Percentiles rank a stretch among this genome's conserved stretches.
Conservation (phyloP, 2,329 filamentous ascomycete genomes). For the Ceratocystis cubensis region DNA sequence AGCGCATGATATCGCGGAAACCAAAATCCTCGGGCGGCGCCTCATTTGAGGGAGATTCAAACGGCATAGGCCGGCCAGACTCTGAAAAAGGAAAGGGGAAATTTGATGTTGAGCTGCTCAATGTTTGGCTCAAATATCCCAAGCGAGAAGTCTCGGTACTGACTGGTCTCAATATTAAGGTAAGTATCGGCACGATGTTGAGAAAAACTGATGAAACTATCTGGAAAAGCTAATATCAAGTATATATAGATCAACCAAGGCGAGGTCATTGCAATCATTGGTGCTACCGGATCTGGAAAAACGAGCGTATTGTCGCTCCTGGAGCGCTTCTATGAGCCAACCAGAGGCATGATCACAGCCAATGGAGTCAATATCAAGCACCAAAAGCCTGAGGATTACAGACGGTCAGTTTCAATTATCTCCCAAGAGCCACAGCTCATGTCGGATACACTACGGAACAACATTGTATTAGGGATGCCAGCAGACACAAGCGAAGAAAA, state of each 20-base stretch:
- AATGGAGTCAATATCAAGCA: slow-evolving; percentile 36
- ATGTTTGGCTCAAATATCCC: slow-evolving; percentile 22
- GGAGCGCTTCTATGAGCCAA: slow-evolving; percentile 23
- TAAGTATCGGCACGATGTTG: slow-evolving; percentile 5
- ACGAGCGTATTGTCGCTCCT: slow-evolving; percentile 27
- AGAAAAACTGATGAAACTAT: background rate
- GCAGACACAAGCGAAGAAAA: background rate
- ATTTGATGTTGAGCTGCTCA: slow-evolving; percentile 20
- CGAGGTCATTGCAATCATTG: slow-evolving; percentile 21
- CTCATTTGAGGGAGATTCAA: background rate
- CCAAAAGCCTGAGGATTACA: slow-evolving; percentile 34
- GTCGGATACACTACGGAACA: slow-evolving; percentile 50
- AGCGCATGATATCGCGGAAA: slow-evolving; percentile 35
- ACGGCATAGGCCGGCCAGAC: background rate
- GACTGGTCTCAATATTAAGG: slow-evolving; percentile 21
- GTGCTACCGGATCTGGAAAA: slow-evolving; percentile 24
- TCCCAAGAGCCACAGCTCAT: slow-evolving; percentile 38
- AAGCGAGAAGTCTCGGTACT: slow-evolving; percentile 16
- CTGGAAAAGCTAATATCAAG: background rate
- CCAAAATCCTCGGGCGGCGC: background rate
- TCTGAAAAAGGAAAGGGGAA: background rate
- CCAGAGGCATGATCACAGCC: slow-evolving; percentile 35
- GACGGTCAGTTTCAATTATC: slow-evolving; percentile 41
- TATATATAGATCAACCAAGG: slow-evolving; percentile 19
- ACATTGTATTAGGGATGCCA: slow-evolving; percentile 41